Conservation (phyloP, 768 basidiomycete species). For the Lentinus brumalis region DNA sequence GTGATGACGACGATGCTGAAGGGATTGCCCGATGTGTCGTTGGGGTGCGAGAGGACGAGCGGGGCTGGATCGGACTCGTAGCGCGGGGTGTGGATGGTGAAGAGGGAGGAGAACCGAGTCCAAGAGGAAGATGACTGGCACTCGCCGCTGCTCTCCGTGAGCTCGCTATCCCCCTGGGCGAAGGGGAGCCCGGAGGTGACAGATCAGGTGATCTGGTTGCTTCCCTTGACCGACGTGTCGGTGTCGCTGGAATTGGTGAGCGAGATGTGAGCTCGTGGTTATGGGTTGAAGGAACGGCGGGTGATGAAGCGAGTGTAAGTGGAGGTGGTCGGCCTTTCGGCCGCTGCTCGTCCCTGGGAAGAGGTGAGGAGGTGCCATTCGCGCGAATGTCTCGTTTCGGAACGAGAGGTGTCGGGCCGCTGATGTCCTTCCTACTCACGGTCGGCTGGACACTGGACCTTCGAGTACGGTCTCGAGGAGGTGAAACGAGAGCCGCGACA, state of each 20-base stretch:
- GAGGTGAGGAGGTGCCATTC: conserved; percentile 23
- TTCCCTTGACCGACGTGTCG: conserved; percentile 35
- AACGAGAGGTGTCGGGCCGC: conserved; percentile 39
- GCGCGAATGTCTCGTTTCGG: conserved; percentile 35
- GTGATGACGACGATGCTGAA: conserved; percentile 50
- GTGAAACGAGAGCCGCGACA: conserved; percentile 47
- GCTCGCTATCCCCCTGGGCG: conserved; percentile 41
- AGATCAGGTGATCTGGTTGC: conserved; percentile 28
- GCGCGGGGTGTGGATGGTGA: conserved; percentile 42
- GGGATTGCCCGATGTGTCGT: conserved; percentile 42
- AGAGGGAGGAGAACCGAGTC: conserved; percentile 37
- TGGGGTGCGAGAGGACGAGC: conserved; percentile 45
- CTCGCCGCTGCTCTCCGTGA: conserved; percentile 42
- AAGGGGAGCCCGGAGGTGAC: conserved; percentile 49
- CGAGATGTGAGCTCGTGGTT: conserved; percentile 13
- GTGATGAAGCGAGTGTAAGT: conserved; percentile 22
- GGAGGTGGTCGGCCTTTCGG: conserved; percentile 30
- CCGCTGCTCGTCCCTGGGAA: conserved; percentile 33
- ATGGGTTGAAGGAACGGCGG: conserved; percentile 20
- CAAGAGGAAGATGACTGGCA: conserved; percentile 44
- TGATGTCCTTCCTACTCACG: conserved; percentile 39
- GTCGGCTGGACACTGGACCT: conserved; percentile 39
- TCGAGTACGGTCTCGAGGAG: conserved; percentile 46
- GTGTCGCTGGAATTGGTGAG: conserved; percentile 32
- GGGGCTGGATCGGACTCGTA: conserved; percentile 45